These are phyloP conservation scores for Fusarium multiceps DNA, from an alignment of 2,329 filamentous ascomycete species.

Conservation along the genomic window DNA sequence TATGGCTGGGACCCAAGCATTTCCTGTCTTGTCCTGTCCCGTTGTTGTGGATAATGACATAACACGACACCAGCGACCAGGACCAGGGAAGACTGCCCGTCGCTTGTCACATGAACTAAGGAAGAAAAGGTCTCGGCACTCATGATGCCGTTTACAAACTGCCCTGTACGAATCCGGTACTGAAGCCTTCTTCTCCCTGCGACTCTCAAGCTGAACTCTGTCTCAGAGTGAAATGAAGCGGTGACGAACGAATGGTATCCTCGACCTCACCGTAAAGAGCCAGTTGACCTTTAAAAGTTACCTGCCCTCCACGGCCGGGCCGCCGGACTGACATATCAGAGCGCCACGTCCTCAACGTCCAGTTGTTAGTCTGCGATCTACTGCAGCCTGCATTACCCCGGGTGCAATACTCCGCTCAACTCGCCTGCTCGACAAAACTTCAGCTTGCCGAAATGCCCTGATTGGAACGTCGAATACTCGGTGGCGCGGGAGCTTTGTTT, in stretches of 20 bases:
- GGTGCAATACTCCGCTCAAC: slow-evolving; percentile 21
- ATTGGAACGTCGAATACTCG: slow-evolving; percentile 11
- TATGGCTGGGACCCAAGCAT: not conserved
- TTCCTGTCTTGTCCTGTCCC: slow-evolving; percentile 5
- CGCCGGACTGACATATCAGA: slow-evolving; percentile 14
- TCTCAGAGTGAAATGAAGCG: slow-evolving; percentile 11
- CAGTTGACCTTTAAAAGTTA: slow-evolving; percentile 9
- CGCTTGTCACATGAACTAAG: not conserved
- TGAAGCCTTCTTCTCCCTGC: not conserved
- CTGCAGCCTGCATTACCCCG: slow-evolving; percentile 18
- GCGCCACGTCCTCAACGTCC: slow-evolving; percentile 31
- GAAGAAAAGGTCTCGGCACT: slow-evolving; percentile 14
- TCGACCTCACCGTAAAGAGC: not conserved
- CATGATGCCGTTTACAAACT: not conserved
- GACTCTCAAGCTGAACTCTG: not conserved
- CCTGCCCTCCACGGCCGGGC: slow-evolving; percentile 20
- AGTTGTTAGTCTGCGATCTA: slow-evolving; percentile 29
- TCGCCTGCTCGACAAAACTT: slow-evolving; percentile 18
- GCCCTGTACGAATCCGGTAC: not conserved
- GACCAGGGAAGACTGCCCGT: not conserved
- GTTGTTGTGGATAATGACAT: slow-evolving; percentile 17
- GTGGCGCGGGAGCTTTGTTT: slow-evolving; percentile 12
- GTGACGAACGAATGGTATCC: slow-evolving; percentile 1
- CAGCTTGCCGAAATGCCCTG: slow-evolving; percentile 21
- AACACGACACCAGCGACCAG: not conserved